These are phyloP conservation scores for Colletotrichum eremochloae DNA, from an alignment of 2,329 filamentous ascomycete genomes.

Conservation along the genomic window DNA sequence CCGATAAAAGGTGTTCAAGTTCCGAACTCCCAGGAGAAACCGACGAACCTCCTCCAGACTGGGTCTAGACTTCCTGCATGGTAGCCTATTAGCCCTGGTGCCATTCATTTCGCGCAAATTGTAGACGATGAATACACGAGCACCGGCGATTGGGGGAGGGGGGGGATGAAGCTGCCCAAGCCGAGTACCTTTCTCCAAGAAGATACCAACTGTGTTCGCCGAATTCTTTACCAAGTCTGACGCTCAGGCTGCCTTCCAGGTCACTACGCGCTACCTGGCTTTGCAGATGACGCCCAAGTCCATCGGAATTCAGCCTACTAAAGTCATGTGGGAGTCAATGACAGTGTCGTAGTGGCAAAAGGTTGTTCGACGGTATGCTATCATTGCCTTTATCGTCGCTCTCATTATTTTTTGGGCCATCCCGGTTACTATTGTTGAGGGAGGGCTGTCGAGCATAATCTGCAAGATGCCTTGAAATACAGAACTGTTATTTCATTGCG, in stretches of 20 bases:
- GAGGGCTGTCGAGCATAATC: no score
- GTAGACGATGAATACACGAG: no score
- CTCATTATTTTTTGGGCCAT: slow-evolving; percentile 90
- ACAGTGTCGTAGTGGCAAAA: slow-evolving; percentile 89
- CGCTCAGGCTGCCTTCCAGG: slow-evolving; percentile 89
- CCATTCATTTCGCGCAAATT: no score
- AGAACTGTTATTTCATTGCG: no score
- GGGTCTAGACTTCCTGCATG: no score
- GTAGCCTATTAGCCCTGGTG: no score
- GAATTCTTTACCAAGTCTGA: slow-evolving; percentile 87
- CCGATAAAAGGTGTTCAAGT: no score
- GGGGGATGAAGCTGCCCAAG: slow-evolving; percentile 69
- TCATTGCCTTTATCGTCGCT: slow-evolving; percentile 78
- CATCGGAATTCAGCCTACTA: slow-evolving; percentile 83
- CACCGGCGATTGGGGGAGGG: no score
- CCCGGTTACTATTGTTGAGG: slow-evolving; percentile 79
- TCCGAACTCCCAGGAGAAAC: no score
- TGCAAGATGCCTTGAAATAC: no score
- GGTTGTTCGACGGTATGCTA: slow-evolving; percentile 77
- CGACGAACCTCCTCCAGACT: no score
- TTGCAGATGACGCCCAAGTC: slow-evolving; percentile 89
- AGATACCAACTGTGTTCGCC: slow-evolving; percentile 86
- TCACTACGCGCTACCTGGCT: slow-evolving; percentile 86
- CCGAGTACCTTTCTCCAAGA: slow-evolving; percentile 72
- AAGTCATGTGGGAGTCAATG: slow-evolving; percentile 90